phyloP scores from a whole-genome alignment of 306 rosid genomes.

The Hippophae rhamnoides region DNA sequence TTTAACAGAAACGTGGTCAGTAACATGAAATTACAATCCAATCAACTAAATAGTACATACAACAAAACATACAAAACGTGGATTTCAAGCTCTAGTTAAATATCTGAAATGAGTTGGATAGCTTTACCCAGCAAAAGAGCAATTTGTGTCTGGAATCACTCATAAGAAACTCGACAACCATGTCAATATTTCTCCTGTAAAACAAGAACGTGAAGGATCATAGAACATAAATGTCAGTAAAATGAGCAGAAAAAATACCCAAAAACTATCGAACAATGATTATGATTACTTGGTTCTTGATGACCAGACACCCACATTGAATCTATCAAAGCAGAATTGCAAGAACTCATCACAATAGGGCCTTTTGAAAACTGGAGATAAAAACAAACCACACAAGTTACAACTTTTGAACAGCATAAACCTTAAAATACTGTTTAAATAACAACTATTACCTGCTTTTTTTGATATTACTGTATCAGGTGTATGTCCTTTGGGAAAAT shows the following conservation, averaged over 20 bases:
- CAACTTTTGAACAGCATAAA: conserved; percentile 12
- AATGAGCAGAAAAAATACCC: neutral
- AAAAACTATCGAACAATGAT: neutral
- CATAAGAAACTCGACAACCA: conserved; percentile 40
- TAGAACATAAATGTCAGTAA: neutral
- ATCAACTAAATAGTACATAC: no score
- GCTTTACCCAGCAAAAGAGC: conserved; percentile 79
- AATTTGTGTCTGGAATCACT: conserved; percentile 42
- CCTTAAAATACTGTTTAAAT: conserved; percentile 5
- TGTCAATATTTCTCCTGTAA: conserved; percentile 54
- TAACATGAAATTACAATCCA: no score
- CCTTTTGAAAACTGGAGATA: conserved; percentile 77
- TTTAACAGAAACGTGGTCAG: neutral
- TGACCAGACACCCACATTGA: conserved; percentile 88
- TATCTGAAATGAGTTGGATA: conserved; percentile 1
- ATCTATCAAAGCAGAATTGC: conserved; percentile 68
- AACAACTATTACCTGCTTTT: conserved; percentile 44
- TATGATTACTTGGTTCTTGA: conserved; percentile 64
- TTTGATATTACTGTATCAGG: conserved; percentile 28
- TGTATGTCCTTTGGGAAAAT: conserved; percentile 15
- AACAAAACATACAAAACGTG: neutral
- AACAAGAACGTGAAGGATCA: neutral
- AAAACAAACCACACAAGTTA: conserved; percentile 12
- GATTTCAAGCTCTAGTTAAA: neutral
- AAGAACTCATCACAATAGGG: conserved; percentile 77